Conservation (phyloP, 495 filamentous ascomycete species). For the Aspergillus ellipticus region DNA sequence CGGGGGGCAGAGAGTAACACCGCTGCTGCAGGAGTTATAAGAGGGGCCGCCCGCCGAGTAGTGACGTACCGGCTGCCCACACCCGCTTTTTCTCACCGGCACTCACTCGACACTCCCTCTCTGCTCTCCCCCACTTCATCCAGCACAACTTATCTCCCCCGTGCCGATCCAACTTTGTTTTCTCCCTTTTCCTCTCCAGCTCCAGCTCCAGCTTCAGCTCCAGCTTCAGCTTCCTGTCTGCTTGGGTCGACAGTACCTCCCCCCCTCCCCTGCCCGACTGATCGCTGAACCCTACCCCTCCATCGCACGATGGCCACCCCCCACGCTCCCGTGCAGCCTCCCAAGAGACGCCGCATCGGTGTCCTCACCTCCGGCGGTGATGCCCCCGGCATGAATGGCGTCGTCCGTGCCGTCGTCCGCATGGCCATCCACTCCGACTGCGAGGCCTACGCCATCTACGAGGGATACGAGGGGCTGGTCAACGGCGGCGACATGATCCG, state of each 20-base stretch:
- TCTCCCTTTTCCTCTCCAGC: constrained; percentile 10
- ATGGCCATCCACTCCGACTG: constrained; percentile 85
- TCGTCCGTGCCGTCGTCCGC: constrained; percentile 88
- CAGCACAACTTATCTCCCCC: constrained; percentile 15
- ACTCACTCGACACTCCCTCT: too few species aligned
- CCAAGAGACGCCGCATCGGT: constrained; percentile 76
- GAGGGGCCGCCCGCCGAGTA: constrained; percentile 9
- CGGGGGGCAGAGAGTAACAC: background rate
- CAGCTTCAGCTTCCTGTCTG: background rate
- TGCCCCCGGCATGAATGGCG: constrained; percentile 96
- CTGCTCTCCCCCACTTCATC: too few species aligned
- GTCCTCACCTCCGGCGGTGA: constrained; percentile 98
- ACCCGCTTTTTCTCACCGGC: constrained; percentile 47
- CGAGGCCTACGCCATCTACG: constrained; percentile 84
- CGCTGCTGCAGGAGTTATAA: background rate
- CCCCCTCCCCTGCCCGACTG: too few species aligned
- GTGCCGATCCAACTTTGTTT: constrained; percentile 5
- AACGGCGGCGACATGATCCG: constrained; percentile 82
- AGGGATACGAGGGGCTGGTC: constrained; percentile 96
- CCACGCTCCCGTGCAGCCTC: constrained; percentile 31
- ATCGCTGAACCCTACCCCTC: background rate
- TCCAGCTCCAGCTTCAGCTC: constrained; percentile 6
- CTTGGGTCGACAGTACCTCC: constrained; percentile 3
- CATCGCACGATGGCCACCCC: constrained; percentile 29
- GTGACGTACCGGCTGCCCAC: constrained; percentile 38